Evolutionary conservation across 2,329 filamentous ascomycete species (phyloP).

Genomic region (Mycosphaerella sp.): DNA sequence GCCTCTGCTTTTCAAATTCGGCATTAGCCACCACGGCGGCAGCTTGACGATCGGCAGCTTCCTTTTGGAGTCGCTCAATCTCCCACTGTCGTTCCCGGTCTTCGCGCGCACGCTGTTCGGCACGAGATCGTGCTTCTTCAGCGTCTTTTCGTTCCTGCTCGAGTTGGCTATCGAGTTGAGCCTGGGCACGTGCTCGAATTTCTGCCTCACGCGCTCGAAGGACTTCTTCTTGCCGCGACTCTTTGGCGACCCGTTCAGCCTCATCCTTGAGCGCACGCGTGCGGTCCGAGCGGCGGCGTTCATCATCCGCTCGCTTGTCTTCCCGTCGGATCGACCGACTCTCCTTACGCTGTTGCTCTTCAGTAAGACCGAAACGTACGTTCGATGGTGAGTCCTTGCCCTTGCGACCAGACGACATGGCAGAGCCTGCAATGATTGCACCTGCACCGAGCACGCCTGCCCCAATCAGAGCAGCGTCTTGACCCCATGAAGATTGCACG

Average conservation of each 20-base stretch:
- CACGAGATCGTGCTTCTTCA: constrained; percentile 18
- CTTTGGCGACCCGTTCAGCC: constrained; percentile 27
- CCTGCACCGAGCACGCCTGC: constrained; percentile 37
- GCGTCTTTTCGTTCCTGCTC: constrained; percentile 18
- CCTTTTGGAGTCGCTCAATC: constrained; percentile 26
- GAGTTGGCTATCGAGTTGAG: constrained; percentile 10
- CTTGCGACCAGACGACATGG: constrained; percentile 19
- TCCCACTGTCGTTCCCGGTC: constrained; percentile 18
- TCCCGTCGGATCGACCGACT: constrained; percentile 35
- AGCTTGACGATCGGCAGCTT: constrained; percentile 18
- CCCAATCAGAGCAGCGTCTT: constrained; percentile 41
- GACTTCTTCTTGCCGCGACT: constrained; percentile 26
- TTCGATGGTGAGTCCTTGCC: constrained; percentile 30
- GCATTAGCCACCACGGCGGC: constrained; percentile 18
- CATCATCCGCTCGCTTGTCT: constrained; percentile 27
- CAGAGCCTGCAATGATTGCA: constrained; percentile 31
- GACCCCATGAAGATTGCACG: constrained; percentile 15
- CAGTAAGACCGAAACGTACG: constrained; percentile 54
- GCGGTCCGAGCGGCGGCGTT: constrained; percentile 30
- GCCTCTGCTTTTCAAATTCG: constrained; percentile 16
- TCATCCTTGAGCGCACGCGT: constrained; percentile 34
- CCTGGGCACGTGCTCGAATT: constrained; percentile 22
- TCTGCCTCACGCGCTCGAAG: constrained; percentile 26
- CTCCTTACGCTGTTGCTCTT: constrained; percentile 51
- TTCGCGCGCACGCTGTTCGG: constrained; percentile 14